These are phyloP conservation scores for Hexamita inflata DNA, from an alignment of 208 protist genomes.

Conservation along the genomic window DNA sequence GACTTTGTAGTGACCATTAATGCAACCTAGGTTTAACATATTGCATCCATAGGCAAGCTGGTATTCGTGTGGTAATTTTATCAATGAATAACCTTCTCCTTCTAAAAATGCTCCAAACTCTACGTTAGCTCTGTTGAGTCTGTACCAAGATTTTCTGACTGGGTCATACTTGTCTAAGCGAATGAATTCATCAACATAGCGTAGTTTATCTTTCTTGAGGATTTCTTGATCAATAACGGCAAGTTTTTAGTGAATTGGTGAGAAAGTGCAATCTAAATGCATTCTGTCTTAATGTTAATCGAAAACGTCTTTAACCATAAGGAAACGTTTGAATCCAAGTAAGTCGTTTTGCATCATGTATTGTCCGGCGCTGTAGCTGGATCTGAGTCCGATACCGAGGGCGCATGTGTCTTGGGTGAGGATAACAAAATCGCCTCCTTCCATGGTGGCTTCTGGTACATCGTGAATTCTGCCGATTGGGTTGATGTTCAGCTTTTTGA, in stretches of 20 bases:
- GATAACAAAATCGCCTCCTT: constrained; percentile 62
- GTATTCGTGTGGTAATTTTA: constrained; percentile 40
- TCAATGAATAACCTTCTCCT: constrained; percentile 41
- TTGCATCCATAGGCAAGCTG: constrained; percentile 48
- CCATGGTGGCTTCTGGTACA: constrained; percentile 46
- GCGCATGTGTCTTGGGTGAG: constrained; percentile 49
- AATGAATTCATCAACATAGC: constrained; percentile 49
- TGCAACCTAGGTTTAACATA: constrained; percentile 46
- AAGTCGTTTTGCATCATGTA: constrained; percentile 60
- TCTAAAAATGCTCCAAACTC: constrained; percentile 34
- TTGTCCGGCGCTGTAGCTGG: constrained; percentile 51
- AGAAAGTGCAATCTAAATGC: constrained; percentile 53
- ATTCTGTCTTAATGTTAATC: constrained; percentile 50
- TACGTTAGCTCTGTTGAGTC: constrained; percentile 32
- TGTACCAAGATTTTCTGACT: constrained; percentile 25
- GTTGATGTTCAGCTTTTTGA: constrained; percentile 53
- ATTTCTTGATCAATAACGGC: constrained; percentile 43
- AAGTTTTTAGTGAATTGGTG: constrained; percentile 36
- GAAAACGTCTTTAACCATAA: constrained; percentile 51
- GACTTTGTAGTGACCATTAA: too few relatives aligned
- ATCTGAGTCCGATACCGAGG: constrained; percentile 56
- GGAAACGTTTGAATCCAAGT: constrained; percentile 55
- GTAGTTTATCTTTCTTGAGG: constrained; percentile 30
- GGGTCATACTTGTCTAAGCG: background rate
- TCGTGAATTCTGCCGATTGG: constrained; percentile 54